These are phyloP conservation scores for Papiliotrema flavescens DNA, from an alignment of 1,284 basidiomycete genomes.

Conservation along the genomic window DNA sequence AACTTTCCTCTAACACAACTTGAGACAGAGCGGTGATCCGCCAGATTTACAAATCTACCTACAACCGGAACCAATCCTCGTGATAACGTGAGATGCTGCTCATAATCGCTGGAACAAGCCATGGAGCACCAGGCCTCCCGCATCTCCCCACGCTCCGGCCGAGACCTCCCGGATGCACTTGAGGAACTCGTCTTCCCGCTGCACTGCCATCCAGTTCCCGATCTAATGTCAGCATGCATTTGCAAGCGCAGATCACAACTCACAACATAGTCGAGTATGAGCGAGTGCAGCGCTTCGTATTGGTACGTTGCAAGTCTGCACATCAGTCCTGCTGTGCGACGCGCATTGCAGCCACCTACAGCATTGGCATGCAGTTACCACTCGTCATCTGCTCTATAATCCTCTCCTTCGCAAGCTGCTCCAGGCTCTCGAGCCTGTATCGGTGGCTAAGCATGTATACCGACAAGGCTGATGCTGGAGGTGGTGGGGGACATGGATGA, in stretches of 20 bases:
- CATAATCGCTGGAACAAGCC: constrained; percentile 19
- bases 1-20: too few species aligned
- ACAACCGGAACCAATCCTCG: too few species aligned
- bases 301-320: constrained; percentile 33
- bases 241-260: constrained; percentile 6
- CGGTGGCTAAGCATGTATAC: constrained; percentile 78
- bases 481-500: constrained; percentile 64
- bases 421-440: constrained; percentile 66
- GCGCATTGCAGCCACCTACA: constrained; percentile 53
- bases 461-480: constrained; percentile 67
- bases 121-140: constrained; percentile 33
- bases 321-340: background rate
- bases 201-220: constrained; percentile 32
- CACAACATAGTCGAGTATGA: constrained; percentile 39
- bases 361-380: constrained; percentile 64
- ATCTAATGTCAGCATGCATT: constrained; percentile 12
- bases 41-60: too few species aligned
- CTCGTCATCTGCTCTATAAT: constrained; percentile 71
- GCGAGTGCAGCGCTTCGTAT: constrained; percentile 35
- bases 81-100: background rate
- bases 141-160: constrained; percentile 39
- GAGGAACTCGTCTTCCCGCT: constrained; percentile 28
- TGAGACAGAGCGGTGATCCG: too few species aligned
- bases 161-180: constrained; percentile 42
- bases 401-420: constrained; percentile 66